Base-by-base conservation (phyloP, 257 asterid genomes). In the Salvia splendens region DNA sequence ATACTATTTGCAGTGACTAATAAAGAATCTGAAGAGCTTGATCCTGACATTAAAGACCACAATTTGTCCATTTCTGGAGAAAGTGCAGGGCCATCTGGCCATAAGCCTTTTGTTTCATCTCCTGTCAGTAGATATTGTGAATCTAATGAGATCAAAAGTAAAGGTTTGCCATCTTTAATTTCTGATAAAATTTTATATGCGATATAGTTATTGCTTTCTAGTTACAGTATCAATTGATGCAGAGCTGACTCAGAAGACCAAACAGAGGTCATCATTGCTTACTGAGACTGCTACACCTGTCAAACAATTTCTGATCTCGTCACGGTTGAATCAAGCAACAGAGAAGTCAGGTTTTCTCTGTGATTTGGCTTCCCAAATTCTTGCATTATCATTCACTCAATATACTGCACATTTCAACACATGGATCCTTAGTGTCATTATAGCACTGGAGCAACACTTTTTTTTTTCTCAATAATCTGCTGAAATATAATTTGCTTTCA, bases 341-440 rank as follows among this genome's bases (percentile, higher is more conserved):
- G 71, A 48, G 14, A 59, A 67, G 63, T 58, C 82, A 77, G 92
- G 90, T 87, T 71, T 16, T 60, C 54, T 38, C 62, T 65, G 79
- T 71, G 67, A 60, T 73, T 78, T 52, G 61, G 16, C 67, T 51
- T 71, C 61, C 53, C 52, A 33, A 64, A 57, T 53, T 63, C 77
- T 61, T 57, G 14, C 57, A 45, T 60, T 46, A 54, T 65, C 64
- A 72, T 56, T 5, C 50, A 40, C 56, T 54, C 38, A 35, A 40
- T 63, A 30, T 72, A 49, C 33, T 62, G 68, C 54, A 54, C 48
- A 8, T 67, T 47, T 56, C 30, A 43, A 41, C 53, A 63, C 64
- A 15, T 28, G 59, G 48, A 15, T 63, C 69, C 45, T 71, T 74
- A 67, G 55, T 68, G 67, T 52, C 38, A 6, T 35, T 49, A 54